A percentile compares a stretch with the other conserved stretches of the same genome.
Conservation (phyloP, 2,329 filamentous ascomycete species). For the Fusarium sublunatum region DNA sequence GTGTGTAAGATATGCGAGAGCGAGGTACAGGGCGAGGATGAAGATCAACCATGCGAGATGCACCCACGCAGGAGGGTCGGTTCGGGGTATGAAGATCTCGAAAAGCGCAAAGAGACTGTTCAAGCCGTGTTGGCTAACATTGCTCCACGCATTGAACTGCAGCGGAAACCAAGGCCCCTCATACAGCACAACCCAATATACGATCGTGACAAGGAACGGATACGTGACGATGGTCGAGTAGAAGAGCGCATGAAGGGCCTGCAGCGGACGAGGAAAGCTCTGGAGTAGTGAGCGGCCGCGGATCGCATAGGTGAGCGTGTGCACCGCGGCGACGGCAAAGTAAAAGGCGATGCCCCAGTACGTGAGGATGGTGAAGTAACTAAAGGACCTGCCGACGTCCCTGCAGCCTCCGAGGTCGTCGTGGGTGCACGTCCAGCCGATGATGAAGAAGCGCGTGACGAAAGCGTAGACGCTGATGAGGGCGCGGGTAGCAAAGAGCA, state of each 20-base stretch:
- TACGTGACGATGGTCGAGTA: slow-evolving; percentile 72
- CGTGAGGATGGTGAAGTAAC: slow-evolving; percentile 84
- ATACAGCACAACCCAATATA: slow-evolving; percentile 76
- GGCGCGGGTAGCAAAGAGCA: slow-evolving; percentile 69
- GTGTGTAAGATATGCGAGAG: slow-evolving; percentile 77
- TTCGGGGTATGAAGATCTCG: slow-evolving; percentile 77
- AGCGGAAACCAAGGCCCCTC: slow-evolving; percentile 60
- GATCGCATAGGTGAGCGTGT: slow-evolving; percentile 75
- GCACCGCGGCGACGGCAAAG: slow-evolving; percentile 72
- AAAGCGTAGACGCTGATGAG: slow-evolving; percentile 75
- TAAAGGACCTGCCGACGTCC: slow-evolving; percentile 70
- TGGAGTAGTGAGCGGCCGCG: slow-evolving; percentile 66
- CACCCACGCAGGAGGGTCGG: slow-evolving; percentile 67
- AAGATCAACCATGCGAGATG: slow-evolving; percentile 76
- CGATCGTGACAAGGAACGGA: slow-evolving; percentile 76
- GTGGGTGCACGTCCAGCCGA: slow-evolving; percentile 72
- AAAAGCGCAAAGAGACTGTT: slow-evolving; percentile 81
- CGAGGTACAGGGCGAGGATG: slow-evolving; percentile 78
- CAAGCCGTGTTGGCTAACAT: slow-evolving; percentile 78
- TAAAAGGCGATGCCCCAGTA: slow-evolving; percentile 89
- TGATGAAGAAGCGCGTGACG: slow-evolving; percentile 73
- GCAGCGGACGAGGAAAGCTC: slow-evolving; percentile 68
- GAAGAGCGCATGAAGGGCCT: slow-evolving; percentile 72
- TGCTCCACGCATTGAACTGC: slow-evolving; percentile 69
- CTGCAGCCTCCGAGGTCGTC: slow-evolving; percentile 56